Percentiles rank a stretch among this genome's conserved stretches.
phyloP scores from a whole-genome alignment of 305 asterid species.

The Petunia hybrid region DNA sequence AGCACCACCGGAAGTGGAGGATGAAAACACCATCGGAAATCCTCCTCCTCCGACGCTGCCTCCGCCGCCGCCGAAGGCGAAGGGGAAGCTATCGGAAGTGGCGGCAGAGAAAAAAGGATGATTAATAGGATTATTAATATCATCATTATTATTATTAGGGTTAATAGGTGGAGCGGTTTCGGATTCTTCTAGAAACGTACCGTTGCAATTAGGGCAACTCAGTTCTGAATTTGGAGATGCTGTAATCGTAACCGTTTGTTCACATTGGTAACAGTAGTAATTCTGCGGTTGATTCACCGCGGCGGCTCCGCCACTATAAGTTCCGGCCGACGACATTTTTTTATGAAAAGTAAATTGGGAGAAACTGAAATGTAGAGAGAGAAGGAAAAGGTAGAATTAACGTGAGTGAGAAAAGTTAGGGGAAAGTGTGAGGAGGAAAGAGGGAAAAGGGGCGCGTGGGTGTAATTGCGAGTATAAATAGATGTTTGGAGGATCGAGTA shows the following conservation, averaged over 20 bases:
- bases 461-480: not conserved
- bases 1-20: conserved; percentile 35
- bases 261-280: conserved; percentile 69
- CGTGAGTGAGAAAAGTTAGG: conserved; percentile 25
- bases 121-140: not conserved
- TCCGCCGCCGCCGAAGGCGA: conserved; percentile 7
- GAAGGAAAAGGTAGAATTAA: not conserved
- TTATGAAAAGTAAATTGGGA: too few species aligned
- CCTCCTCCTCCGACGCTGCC: conserved; percentile 14
- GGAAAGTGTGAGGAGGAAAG: not conserved
- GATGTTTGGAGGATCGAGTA: not conserved
- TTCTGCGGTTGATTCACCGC: conserved; percentile 40
- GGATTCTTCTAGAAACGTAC: conserved; percentile 65
- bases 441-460: conserved; percentile 21
- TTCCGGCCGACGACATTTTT: conserved; percentile 59
- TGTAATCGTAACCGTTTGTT: conserved; percentile 50
- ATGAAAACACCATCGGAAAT: conserved; percentile 24
- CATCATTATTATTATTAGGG: not conserved
- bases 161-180: conserved; percentile 51
- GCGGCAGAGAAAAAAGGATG: conserved; percentile 38
- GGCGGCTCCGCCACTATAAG: conserved; percentile 35
- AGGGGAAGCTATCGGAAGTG: conserved; percentile 27
- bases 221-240: conserved; percentile 61
- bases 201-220: conserved; percentile 69
- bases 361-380: conserved; percentile 28